Base-by-base conservation (phyloP, 192 early-diverging fungal species). In the Geranomyces variabilis region DNA sequence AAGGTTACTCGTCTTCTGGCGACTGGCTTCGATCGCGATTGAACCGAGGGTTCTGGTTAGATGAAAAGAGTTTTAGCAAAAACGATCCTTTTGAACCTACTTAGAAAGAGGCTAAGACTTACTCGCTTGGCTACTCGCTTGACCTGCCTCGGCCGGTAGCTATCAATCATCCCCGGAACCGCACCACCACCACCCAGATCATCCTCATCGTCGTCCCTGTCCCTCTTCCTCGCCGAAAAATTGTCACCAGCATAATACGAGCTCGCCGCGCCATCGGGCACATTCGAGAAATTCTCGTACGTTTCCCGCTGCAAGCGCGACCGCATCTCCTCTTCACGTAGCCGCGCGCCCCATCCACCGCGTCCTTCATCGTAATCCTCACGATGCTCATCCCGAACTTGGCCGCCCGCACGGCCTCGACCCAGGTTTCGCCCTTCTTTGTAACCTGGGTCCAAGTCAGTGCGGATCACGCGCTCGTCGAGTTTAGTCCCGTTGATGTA, bases 391-490 rank as follows among this genome's bases (percentile, higher is more conserved):
- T 97, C 96, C 63, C 96, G 86, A 10, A 97, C 91, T 75, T 99
- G 96, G 1, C 96, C 96, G 21, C 97, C 97, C 51, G 87, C 90
- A 65, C 88, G 81, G n/a, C 96, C 97, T 41, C 97, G 90, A 19
- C 97, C 97, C 84, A 89, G 96, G 79, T 99, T 95, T 60, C 97
- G 81, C 17, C 94, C 96, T 59, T 91, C 90, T 69, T 84, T 89
- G 80, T 93, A 99, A 0, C 97, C 97, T 12, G 94, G 95, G 76
- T 99, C 97, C 53, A 99, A 81, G 83, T 98, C 97, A 31, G 93
- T 93, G 41, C 97, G 90, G 51, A 99, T 92, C 58, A 94, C 86
- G 55, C 97, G 88, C 58, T 99, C 97, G 73, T 99, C 97, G 22
- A 99, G 79, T 81, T 95, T 95, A 58, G 94, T 94, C 24, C 94